Percentiles rank a stretch among this genome's conserved stretches.
Evolutionary conservation across 192 early-diverging fungal genomes (phyloP).

Genomic region (Coemansia sp.): DNA sequence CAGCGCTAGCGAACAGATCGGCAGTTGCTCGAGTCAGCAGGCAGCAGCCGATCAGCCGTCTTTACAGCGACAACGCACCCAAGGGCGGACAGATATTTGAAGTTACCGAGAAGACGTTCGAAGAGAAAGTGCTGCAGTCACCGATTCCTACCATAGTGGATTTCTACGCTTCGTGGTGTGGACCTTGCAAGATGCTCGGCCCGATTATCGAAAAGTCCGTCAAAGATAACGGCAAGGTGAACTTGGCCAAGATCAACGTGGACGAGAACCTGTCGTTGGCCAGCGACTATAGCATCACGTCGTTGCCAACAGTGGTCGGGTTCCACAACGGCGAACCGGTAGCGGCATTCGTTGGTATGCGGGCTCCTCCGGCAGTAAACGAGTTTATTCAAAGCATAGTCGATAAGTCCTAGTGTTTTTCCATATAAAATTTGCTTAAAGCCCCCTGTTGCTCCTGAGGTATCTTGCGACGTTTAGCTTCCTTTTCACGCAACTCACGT

Average conservation of each 20-base stretch:
- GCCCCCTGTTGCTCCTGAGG: conserved; percentile 44
- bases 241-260: conserved; percentile 74
- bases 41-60: not conserved
- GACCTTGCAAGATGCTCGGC: conserved; percentile 75
- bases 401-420: conserved; percentile 26
- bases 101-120: conserved; percentile 61
- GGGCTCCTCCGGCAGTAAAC: conserved; percentile 38
- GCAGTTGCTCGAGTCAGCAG: not conserved
- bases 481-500: conserved; percentile 18
- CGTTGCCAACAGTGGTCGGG: conserved; percentile 72
- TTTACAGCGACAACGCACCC: not conserved
- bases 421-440: conserved; percentile 31
- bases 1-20: not conserved
- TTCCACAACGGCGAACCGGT: conserved; percentile 65
- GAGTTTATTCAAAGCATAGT: conserved; percentile 59
- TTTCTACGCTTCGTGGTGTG: conserved; percentile 77
- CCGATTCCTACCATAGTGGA: conserved; percentile 75
- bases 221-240: conserved; percentile 59
- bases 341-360: conserved; percentile 67
- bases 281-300: conserved; percentile 62
- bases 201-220: conserved; percentile 69
- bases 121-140: conserved; percentile 57
- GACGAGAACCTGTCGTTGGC: conserved; percentile 66
- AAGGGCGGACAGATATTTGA: conserved; percentile 32
- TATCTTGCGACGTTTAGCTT: conserved; percentile 16